Evolutionary conservation across 345 rosid genomes (phyloP), one percentile per base, ranked within the genome.

Genomic region (Streptanthus diversifolius): DNA sequence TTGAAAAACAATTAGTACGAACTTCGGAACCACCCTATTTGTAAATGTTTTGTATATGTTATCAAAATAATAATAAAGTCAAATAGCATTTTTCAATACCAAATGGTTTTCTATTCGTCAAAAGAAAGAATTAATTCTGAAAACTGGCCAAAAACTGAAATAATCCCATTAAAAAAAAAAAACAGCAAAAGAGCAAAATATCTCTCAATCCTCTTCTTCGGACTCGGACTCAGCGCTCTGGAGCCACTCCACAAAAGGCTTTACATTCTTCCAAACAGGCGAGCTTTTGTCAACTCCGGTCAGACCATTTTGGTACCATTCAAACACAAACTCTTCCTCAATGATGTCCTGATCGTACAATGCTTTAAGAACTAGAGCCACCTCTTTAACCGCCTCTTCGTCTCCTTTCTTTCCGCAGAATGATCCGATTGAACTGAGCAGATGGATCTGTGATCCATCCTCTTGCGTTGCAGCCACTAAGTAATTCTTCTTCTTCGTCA

Each of bases 211-310:
- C 60, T 74, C 91, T 18, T 82, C 90, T 63, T 89, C 98, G 0
- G 96, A 66, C 68, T 93, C 97, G 0, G 98, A 93, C 74, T 93
- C 98, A 0, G 98, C 98, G 66, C 63, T 88, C 85, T 86, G 80
- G 10, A 93, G 93, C 98, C 98, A 93, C 80, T 81, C 93, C 0
- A 84, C 77, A 44, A 93, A 85, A 15, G 98, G 97, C 78, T 85
- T 80, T 3, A 70, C 79, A 72, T 81, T 83, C 83, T 93, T 90
- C 95, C 90, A 88, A 13, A 91, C 61, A 35, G 65, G 69, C 0
- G 84, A 83, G 76, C 52, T 71, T 70, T 84, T 87, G 44, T 78
- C 83, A 45, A 29, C 80, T 29, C 92, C 87, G 5, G 19, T 65
- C 10, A 84, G 17, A 45, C 97, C 98, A 55, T 85, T 61, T 47